Evolutionary conservation across 441 rosid species (phyloP), one percentile per base, ranked within the genome.

Genomic region (Adansonia rubrostipa): DNA sequence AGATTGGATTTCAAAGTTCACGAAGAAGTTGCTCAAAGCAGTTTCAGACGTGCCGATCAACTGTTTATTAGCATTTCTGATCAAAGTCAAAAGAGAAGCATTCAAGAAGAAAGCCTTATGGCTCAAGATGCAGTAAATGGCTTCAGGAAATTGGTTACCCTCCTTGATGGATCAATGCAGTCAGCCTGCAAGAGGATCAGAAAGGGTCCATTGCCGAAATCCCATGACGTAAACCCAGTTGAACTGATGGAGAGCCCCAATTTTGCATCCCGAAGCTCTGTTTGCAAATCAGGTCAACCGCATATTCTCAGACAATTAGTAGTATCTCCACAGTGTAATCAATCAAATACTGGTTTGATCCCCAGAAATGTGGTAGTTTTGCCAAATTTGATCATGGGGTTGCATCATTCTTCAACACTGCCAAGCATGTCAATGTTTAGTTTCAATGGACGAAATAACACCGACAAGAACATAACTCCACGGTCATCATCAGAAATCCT

Each of bases 161-260:
- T 82, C 40, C 82, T 85, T 70, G 85, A 85, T 76, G 81, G 78
- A 65, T 28, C 42, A 11, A 62, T 28, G 20, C 69, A 40, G 36
- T 64, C 69, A 64, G 69, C 7, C 20, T 8, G 22, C 15, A 36
- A 64, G 45, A 64, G 69, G 69, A 64, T 83, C 74, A 81, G 70
- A 76, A 85, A 54, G 51, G 87, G 88, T 61, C 86, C 75, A 28
- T 50, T 79, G 74, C 88, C 80, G 10, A 57, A 81, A 70, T 66
- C 62, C 33, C 14, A 60, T n/a, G 22, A 61, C 42, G 72, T 79
- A 51, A 79, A 83, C 73, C 84, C 86, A 17, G 14, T 28, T 54
- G 74, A 78, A 62, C 66, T 81, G 47, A 74, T 85, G 88, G 86
- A 79, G 33, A 48, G 58, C 75, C 76, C 81, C 15, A 9, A n/a